phyloP scores from a whole-genome alignment of 2,329 filamentous ascomycete species.

The Colletotrichum coccodes region DNA sequence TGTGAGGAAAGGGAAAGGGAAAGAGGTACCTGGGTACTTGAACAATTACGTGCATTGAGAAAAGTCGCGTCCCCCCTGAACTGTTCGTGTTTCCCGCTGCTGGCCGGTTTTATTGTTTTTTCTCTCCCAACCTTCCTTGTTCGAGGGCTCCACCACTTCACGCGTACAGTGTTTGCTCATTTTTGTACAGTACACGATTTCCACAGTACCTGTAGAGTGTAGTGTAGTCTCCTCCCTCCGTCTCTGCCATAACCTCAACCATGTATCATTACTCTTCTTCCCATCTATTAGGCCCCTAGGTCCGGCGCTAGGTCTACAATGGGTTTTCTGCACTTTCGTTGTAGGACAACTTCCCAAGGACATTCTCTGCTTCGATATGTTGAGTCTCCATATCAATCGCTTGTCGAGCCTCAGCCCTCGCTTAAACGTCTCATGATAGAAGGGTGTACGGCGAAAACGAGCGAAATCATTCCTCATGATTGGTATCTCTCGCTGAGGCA shows the following conservation, averaged over 20 bases:
- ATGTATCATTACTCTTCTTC: not conserved
- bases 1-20: not conserved
- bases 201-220: not conserved
- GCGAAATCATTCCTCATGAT: not conserved
- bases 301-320: too few species aligned
- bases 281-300: too few species aligned
- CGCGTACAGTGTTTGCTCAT: conserved; percentile 1
- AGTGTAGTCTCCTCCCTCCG: not conserved
- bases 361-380: not conserved
- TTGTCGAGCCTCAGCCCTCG: not conserved
- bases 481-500: not conserved
- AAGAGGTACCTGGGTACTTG: not conserved
- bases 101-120: not conserved
- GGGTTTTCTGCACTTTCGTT: not conserved
- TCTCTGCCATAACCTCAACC: not conserved
- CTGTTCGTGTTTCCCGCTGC: not conserved
- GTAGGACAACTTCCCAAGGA: not conserved
- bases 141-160: conserved; percentile 3
- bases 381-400: not conserved
- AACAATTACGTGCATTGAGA: not conserved
- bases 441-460: not conserved
- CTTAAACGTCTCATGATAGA: not conserved
- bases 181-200: not conserved
- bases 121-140: not conserved
- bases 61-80: not conserved